Percentiles rank a stretch among this genome's conserved stretches.
phyloP scores from a whole-genome alignment of 1,284 basidiomycete species.

The Ustanciosporium gigantosporum region DNA sequence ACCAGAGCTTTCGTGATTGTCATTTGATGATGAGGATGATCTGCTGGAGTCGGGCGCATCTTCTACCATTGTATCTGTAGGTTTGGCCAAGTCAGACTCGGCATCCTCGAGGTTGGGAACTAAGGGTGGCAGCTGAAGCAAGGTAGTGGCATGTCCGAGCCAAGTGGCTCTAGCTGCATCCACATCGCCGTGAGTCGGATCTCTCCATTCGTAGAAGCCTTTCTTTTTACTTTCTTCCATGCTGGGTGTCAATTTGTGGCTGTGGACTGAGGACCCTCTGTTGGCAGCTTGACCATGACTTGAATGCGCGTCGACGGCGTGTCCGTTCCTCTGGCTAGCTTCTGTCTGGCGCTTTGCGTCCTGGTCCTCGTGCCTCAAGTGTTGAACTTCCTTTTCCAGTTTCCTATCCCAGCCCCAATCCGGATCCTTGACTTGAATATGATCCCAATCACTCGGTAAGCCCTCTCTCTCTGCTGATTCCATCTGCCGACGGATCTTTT shows the following conservation, averaged over 20 bases:
- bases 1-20: neutral
- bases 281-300: neutral
- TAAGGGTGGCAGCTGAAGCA: slow-evolving; percentile 48
- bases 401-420: slow-evolving; percentile 34
- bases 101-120: neutral
- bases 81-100: neutral
- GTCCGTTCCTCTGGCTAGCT: neutral
- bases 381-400: slow-evolving; percentile 12
- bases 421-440: slow-evolving; percentile 17
- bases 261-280: too few species aligned
- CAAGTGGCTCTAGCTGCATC: slow-evolving; percentile 42
- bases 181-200: slow-evolving; percentile 4
- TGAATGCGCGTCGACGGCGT: slow-evolving; percentile 1
- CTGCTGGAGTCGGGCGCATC: neutral
- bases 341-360: neutral
- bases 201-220: slow-evolving; percentile 15
- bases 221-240: too few species aligned
- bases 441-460: slow-evolving; percentile 21
- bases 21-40: neutral
- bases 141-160: slow-evolving; percentile 53
- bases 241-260: neutral
- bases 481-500: slow-evolving; percentile 10
- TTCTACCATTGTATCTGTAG: neutral
- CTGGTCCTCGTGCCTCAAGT: neutral
- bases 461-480: slow-evolving; percentile 8